phyloP scores from a whole-genome alignment of 495 filamentous ascomycete genomes.

The Aspergillus avenaceus region DNA sequence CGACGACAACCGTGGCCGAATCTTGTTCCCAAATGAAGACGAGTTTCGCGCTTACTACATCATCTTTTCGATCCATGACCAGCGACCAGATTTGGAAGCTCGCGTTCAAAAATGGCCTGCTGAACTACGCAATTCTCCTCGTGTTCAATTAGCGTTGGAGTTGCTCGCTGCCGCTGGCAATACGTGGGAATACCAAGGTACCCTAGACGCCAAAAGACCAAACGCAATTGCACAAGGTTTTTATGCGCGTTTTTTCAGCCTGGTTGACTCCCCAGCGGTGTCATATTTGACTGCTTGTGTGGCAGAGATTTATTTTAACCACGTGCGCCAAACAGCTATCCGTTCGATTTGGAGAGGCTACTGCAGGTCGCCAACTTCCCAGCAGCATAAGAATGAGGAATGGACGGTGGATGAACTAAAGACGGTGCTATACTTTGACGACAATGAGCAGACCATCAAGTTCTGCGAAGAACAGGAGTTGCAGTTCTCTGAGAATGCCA shows the following conservation, averaged over 20 bases:
- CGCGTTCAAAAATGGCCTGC: slow-evolving; percentile 68
- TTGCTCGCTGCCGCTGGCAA: slow-evolving; percentile 67
- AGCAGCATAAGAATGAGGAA: slow-evolving; percentile 67
- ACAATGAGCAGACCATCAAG: slow-evolving; percentile 60
- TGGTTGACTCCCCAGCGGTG: slow-evolving; percentile 63
- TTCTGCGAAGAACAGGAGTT: slow-evolving; percentile 71
- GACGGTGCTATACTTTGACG: slow-evolving; percentile 67
- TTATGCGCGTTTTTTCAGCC: slow-evolving; percentile 67
- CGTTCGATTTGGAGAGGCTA: slow-evolving; percentile 61
- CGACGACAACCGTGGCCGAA: slow-evolving; percentile 60
- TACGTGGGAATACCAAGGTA: slow-evolving; percentile 58
- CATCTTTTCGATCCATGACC: slow-evolving; percentile 74
- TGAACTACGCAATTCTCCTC: slow-evolving; percentile 48
- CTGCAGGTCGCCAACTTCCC: slow-evolving; percentile 51
- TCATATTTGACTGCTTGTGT: slow-evolving; percentile 94
- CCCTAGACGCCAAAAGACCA: slow-evolving; percentile 53
- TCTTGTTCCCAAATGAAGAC: slow-evolving; percentile 65
- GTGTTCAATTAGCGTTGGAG: slow-evolving; percentile 63
- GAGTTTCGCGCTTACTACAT: slow-evolving; percentile 92
- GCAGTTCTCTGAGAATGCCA: slow-evolving; percentile 48
- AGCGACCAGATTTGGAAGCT: slow-evolving; percentile 64
- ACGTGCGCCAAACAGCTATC: slow-evolving; percentile 72
- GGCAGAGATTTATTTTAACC: slow-evolving; percentile 84
- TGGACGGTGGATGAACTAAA: slow-evolving; percentile 68
- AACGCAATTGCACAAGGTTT: slow-evolving; percentile 59